Evolutionary conservation across 2,329 filamentous ascomycete species (phyloP).

Genomic region (Endoconidiophora polonica): DNA sequence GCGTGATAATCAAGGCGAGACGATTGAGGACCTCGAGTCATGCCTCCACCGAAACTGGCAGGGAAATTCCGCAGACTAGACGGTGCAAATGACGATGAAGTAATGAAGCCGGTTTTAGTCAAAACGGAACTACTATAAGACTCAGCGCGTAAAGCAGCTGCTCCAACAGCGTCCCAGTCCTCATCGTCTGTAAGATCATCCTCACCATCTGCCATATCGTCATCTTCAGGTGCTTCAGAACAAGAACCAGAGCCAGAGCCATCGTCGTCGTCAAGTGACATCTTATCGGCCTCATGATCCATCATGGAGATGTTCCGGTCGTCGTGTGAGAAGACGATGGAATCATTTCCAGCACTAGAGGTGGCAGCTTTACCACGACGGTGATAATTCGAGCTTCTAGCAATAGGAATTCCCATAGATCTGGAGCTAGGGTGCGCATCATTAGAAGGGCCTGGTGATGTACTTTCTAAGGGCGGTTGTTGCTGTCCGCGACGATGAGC

Average conservation of each 20-base stretch:
- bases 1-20: constrained; percentile 15
- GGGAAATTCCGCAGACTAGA: constrained; percentile 33
- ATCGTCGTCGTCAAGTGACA: constrained; percentile 50
- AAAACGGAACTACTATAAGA: constrained; percentile 40
- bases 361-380: constrained; percentile 31
- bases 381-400: constrained; percentile 19
- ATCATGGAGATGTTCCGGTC: constrained; percentile 50
- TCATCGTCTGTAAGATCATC: constrained; percentile 87
- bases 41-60: constrained; percentile 26
- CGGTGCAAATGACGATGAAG: constrained; percentile 32
- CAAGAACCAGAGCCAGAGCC: constrained; percentile 55
- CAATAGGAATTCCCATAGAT: constrained; percentile 38
- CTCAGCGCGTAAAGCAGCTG: constrained; percentile 59
- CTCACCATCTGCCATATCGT: constrained; percentile 57
- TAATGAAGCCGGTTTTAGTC: constrained; percentile 21
- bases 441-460: constrained; percentile 19
- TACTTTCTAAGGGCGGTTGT: constrained; percentile 22
- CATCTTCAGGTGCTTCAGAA: constrained; percentile 55
- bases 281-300: constrained; percentile 82
- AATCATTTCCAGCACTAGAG: constrained; percentile 47
- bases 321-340: constrained; percentile 60
- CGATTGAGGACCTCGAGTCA: constrained; percentile 36
- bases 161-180: constrained; percentile 83
- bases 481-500: constrained; percentile 56
- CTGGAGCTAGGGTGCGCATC: constrained; percentile 24